Evolutionary conservation across 192 early-diverging fungal genomes (phyloP), one percentile per base, ranked within the genome.

Genomic region (Dissophora globulifera): DNA sequence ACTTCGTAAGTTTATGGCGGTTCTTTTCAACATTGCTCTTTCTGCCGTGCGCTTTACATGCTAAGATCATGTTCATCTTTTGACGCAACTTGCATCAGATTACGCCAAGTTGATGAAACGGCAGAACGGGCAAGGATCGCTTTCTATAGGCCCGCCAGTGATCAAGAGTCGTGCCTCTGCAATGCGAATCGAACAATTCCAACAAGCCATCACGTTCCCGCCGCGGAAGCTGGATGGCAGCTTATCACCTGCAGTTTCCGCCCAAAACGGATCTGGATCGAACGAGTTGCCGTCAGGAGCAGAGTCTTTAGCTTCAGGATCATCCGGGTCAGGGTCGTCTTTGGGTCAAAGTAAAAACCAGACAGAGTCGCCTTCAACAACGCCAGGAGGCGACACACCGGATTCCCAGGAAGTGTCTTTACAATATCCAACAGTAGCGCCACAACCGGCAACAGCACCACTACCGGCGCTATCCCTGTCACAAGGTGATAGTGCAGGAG

Each of bases 1-100:
- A 16, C 84, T 93, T 45, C 91, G 91, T 92, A 86, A 86, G 89
- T 61, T 45, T 6, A n/a, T n/a, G 35, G 35, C 13, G 33, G 20
- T 42, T 2, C 20, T 26, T 45, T 69, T n/a, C n/a, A n/a, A n/a
- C n/a, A n/a, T n/a, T n/a, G n/a, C n/a, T n/a, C n/a, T n/a, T n/a
- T n/a, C n/a, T n/a, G n/a, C n/a, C n/a, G n/a, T n/a, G n/a, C n/a
- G n/a, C n/a, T n/a, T n/a, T 38, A 13, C 35, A 38, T 38, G 35
- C 35, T 38, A 38, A 38, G 13, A 38, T n/a, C n/a, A n/a, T n/a
- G n/a, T n/a, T n/a, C n/a, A n/a, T n/a, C n/a, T n/a, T n/a, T n/a
- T n/a, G n/a, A n/a, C n/a, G n/a, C n/a, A n/a, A n/a, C 7, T 45
- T 20, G 22, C 10, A 15, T 8, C 33, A 74, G 70, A 74, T n/a